Evolutionary conservation across 768 basidiomycete genomes (phyloP).

Genomic region (Xerocomellus intermedius): DNA sequence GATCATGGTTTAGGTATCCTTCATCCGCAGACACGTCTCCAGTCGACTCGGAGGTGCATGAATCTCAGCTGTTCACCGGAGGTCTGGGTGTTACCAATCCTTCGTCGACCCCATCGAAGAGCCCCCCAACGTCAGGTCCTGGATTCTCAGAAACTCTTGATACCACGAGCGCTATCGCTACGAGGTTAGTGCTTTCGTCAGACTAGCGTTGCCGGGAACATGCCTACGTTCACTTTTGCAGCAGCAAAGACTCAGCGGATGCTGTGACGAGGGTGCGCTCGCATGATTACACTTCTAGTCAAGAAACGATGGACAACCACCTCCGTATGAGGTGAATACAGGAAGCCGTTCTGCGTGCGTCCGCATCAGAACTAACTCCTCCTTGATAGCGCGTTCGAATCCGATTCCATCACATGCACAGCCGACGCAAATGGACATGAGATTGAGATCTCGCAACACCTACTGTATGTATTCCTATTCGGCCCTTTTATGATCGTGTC

Average conservation of each 20-base stretch:
- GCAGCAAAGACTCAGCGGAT: background rate
- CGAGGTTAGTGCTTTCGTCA: background rate
- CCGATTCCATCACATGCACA: background rate
- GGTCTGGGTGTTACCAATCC: background rate
- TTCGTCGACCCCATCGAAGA: background rate
- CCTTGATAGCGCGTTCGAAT: background rate
- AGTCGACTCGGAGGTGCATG: background rate
- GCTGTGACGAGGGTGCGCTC: background rate
- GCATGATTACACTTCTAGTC: background rate
- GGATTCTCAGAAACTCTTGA: background rate
- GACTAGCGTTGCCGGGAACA: background rate
- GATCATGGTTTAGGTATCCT: background rate
- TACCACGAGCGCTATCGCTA: background rate
- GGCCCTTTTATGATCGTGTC: background rate
- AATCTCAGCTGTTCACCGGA: background rate
- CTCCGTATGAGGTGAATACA: background rate
- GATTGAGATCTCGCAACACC: background rate
- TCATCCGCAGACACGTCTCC: background rate
- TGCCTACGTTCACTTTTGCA: background rate
- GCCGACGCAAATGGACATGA: background rate
- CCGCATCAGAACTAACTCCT: background rate
- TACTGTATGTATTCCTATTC: slow-evolving; percentile 1
- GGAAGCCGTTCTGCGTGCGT: background rate
- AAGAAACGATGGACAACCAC: background rate
- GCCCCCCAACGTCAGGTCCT: background rate